Conservation (phyloP, 345 rosid genomes). For the Camelina neglecta region DNA sequence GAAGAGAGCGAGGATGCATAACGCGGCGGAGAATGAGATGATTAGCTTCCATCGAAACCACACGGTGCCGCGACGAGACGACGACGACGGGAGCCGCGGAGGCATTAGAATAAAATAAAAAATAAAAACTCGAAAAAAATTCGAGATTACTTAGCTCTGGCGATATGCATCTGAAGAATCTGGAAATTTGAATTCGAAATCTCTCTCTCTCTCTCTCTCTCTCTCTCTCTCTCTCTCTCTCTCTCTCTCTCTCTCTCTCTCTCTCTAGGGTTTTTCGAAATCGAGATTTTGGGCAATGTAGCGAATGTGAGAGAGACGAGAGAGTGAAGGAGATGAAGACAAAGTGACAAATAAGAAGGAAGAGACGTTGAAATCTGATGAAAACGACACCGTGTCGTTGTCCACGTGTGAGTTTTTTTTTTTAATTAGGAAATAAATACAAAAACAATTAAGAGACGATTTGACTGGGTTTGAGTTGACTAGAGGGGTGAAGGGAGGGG, state of each 20-base stretch:
- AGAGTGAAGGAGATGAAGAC: conserved; percentile 14
- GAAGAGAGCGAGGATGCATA: conserved; percentile 61
- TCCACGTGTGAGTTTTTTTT: conserved; percentile 23
- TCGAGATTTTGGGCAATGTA: not conserved
- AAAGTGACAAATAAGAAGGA: not conserved
- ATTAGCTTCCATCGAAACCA: conserved; percentile 73
- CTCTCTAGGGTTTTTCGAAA: not conserved
- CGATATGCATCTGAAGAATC: conserved; percentile 15
- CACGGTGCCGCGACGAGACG: conserved; percentile 51
- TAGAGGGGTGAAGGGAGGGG: not conserved
- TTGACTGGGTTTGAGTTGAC: not conserved
- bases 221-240: too few species aligned
- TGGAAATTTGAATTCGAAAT: not conserved
- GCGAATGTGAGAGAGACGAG: not conserved
- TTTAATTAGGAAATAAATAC: not conserved
- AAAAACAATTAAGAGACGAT: not conserved
- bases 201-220: too few species aligned
- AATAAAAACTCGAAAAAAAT: not conserved
- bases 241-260: too few species aligned
- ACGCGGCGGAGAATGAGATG: conserved; percentile 52
- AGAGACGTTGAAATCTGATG: not conserved
- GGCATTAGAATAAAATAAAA: conserved; percentile 45
- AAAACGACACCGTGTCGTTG: conserved; percentile 28
- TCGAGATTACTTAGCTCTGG: conserved; percentile 3
- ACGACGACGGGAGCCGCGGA: conserved; percentile 41